Percentiles rank a stretch among this genome's conserved stretches.
Evolutionary conservation across 2,329 filamentous ascomycete genomes (phyloP).

Genomic region (Claviceps humidiphila): DNA sequence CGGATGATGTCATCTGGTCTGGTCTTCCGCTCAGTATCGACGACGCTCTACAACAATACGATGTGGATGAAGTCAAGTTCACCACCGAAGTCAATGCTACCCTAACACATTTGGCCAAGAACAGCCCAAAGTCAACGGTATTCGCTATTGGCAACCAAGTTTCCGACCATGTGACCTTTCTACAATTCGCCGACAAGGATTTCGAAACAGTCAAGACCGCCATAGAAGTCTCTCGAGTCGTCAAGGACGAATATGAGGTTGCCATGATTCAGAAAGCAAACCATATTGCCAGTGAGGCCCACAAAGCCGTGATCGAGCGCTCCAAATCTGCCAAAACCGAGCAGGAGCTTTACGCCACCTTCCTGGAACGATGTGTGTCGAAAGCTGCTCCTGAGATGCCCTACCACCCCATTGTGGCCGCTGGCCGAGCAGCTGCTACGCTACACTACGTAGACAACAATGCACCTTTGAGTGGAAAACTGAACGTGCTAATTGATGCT

Average conservation of each 20-base stretch:
- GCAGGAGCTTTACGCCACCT: slow-evolving; percentile 68
- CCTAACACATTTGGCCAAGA: slow-evolving; percentile 40
- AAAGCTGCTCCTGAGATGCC: slow-evolving; percentile 70
- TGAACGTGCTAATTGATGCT: slow-evolving; percentile 73
- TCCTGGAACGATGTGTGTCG: slow-evolving; percentile 63
- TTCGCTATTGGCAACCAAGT: slow-evolving; percentile 73
- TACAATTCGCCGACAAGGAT: slow-evolving; percentile 55
- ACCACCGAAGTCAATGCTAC: slow-evolving; percentile 63
- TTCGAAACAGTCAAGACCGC: slow-evolving; percentile 41
- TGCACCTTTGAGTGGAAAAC: slow-evolving; percentile 53
- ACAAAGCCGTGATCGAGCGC: slow-evolving; percentile 46
- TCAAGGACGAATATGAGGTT: slow-evolving; percentile 66
- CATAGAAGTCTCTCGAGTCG: slow-evolving; percentile 53
- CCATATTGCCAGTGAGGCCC: slow-evolving; percentile 52
- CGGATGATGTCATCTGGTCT: slow-evolving; percentile 87
- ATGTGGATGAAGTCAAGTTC: slow-evolving; percentile 65
- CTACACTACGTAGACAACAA: slow-evolving; percentile 81
- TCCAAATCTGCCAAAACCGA: slow-evolving; percentile 60
- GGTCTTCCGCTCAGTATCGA: slow-evolving; percentile 67
- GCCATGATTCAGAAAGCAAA: slow-evolving; percentile 62
- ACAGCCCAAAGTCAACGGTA: slow-evolving; percentile 32
- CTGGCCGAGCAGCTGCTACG: slow-evolving; percentile 67
- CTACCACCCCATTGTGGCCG: slow-evolving; percentile 76
- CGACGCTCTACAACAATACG: slow-evolving; percentile 65
- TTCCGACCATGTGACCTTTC: slow-evolving; percentile 56